Evolutionary conservation across 331 rosid species (phyloP).

Genomic region (Erythrophleum ivorense): DNA sequence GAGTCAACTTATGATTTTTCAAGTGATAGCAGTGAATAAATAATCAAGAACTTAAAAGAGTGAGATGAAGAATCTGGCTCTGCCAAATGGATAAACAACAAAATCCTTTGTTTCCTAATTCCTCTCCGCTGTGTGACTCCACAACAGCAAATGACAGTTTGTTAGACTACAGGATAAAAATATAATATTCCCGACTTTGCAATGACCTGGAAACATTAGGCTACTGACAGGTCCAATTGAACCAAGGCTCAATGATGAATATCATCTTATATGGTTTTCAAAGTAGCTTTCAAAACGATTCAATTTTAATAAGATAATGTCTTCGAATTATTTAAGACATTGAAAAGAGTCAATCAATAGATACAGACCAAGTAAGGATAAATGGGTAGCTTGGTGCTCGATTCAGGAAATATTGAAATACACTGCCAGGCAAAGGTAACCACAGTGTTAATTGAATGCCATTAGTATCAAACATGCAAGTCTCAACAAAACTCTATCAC

Average conservation of each 20-base stretch:
- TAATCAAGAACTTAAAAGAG: neutral
- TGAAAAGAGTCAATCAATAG: neutral
- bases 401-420: neutral
- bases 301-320: neutral
- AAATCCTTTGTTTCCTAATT: neutral
- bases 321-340: neutral
- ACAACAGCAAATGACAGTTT: neutral
- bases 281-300: constrained; percentile 2
- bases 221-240: neutral
- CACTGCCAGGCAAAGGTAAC: neutral
- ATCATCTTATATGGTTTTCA: constrained; percentile 12
- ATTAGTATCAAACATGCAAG: neutral
- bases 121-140: neutral
- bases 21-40: too few relatives aligned
- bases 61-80: neutral
- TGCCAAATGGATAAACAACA: constrained; percentile 18
- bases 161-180: neutral
- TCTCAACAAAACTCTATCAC: neutral
- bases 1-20: too few relatives aligned
- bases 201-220: neutral
- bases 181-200: neutral
- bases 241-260: neutral
- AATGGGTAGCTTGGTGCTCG: neutral
- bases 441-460: neutral
- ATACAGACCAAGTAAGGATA: neutral